Conservation (phyloP, 805 yeast genomes). For the Hanseniaspora meyeri region DNA sequence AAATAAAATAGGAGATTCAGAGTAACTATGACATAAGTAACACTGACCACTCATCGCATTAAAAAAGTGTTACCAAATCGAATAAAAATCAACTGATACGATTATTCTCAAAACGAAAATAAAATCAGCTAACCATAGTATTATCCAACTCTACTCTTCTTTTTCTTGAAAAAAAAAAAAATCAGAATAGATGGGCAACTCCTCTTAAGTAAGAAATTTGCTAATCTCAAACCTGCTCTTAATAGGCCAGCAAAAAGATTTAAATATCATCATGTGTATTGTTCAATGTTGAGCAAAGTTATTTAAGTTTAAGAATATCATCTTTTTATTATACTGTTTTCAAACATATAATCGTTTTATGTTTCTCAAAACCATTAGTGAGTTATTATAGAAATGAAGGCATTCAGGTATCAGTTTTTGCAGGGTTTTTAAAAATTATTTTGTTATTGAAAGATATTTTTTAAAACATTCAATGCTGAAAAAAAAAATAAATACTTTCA, state of each 20-base stretch:
- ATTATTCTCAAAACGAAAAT: slow-evolving; percentile 5
- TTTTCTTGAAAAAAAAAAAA: background rate
- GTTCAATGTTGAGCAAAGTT: background rate
- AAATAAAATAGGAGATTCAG: slow-evolving; percentile 34
- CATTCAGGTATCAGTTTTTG: no score
- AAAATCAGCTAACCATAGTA: slow-evolving; percentile 1
- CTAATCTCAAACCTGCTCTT: slow-evolving; percentile 13
- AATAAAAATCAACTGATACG: background rate
- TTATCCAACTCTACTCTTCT: background rate
- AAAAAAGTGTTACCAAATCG: slow-evolving; percentile 28
- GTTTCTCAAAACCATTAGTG: background rate
- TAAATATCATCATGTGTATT: slow-evolving; percentile 25
- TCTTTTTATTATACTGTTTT: background rate
- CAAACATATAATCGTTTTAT: background rate
- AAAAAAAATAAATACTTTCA: no score
- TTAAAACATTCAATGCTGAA: no score
- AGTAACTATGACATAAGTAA: slow-evolving; percentile 66
- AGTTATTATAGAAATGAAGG: no score
- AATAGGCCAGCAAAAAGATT: slow-evolving; percentile 18
- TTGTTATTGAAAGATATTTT: no score
- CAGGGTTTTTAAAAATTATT: no score
- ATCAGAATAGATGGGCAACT: background rate
- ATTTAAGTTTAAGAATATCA: background rate
- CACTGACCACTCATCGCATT: slow-evolving; percentile 51
- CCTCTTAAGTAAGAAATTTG: slow-evolving; percentile 5